Evolutionary conservation across 1,284 basidiomycete species (phyloP).

Genomic region (Golubevia pallescens): DNA sequence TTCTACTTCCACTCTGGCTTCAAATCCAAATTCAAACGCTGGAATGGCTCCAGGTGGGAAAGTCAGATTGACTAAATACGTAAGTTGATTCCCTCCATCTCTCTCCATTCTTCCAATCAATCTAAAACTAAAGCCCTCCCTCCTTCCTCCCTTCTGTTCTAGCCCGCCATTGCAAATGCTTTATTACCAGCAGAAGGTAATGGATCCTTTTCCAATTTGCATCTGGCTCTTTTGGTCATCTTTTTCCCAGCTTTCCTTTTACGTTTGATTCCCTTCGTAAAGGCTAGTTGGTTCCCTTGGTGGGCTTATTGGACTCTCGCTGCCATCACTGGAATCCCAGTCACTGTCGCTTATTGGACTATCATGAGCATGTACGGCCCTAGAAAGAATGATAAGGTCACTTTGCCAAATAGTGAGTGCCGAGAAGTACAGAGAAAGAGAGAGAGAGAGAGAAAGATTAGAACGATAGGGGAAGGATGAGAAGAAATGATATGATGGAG

Average conservation of each 20-base stretch:
- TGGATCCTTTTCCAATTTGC: slow-evolving; percentile 67
- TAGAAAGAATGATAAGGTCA: slow-evolving; percentile 84
- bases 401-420: slow-evolving; percentile 67
- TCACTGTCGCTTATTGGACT: slow-evolving; percentile 87
- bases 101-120: not conserved
- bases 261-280: slow-evolving; percentile 58
- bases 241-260: slow-evolving; percentile 55
- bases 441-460: too few relatives aligned
- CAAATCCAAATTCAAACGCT: slow-evolving; percentile 8
- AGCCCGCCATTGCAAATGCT: slow-evolving; percentile 54
- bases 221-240: slow-evolving; percentile 73
- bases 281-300: slow-evolving; percentile 58
- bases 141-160: not conserved
- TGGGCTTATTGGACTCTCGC: slow-evolving; percentile 68
- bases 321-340: slow-evolving; percentile 76
- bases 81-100: slow-evolving; percentile 8
- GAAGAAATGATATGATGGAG: too few relatives aligned
- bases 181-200: slow-evolving; percentile 62
- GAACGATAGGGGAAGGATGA: too few relatives aligned
- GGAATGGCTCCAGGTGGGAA: slow-evolving; percentile 53
- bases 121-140: too few relatives aligned
- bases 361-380: slow-evolving; percentile 81
- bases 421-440: too few relatives aligned
- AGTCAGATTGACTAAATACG: slow-evolving; percentile 58
- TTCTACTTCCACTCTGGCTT: slow-evolving; percentile 10